Evolutionary conservation across 176 grass and related monocot genomes (phyloP).

Genomic region (Rhipidocladum racemiflorum): DNA sequence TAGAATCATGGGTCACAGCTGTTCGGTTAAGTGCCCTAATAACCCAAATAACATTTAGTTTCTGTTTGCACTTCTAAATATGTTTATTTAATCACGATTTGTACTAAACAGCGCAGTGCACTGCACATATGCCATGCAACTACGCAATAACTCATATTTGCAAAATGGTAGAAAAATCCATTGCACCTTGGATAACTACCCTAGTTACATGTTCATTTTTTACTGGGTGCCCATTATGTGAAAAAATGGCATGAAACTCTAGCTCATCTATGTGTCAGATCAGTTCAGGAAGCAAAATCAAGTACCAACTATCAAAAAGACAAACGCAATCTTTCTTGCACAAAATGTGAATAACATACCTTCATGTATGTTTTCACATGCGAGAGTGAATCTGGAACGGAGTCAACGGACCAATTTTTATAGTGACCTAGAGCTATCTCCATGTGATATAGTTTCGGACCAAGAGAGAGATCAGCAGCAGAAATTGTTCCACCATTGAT

Average conservation of each 20-base stretch:
- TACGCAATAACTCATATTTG: not conserved
- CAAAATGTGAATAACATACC: constrained; percentile 31
- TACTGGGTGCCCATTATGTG: not conserved
- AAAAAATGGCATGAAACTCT: not conserved
- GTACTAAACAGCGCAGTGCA: not conserved
- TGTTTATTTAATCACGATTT: not conserved
- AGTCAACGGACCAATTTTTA: constrained; percentile 92
- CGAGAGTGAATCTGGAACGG: constrained; percentile 72
- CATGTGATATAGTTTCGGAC: constrained; percentile 90
- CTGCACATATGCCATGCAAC: constrained; percentile 5
- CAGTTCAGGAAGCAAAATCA: constrained; percentile 2
- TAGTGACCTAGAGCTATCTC: constrained; percentile 85
- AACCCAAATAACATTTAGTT: not conserved
- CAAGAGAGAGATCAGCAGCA: constrained; percentile 76
- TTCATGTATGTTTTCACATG: constrained; percentile 83
- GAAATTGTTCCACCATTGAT: constrained; percentile 72
- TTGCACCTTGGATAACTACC: constrained; percentile 2
- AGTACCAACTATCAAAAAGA: not conserved
- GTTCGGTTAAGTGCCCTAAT: not conserved
- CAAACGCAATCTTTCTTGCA: not conserved
- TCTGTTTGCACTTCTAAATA: constrained; percentile 2
- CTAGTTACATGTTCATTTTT: constrained; percentile 8
- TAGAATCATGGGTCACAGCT: not conserved
- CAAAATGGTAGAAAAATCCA: not conserved
- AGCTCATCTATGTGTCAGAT: not conserved